Conservation (phyloP, 257 asterid species). For the Solanum bulbocastanum region DNA sequence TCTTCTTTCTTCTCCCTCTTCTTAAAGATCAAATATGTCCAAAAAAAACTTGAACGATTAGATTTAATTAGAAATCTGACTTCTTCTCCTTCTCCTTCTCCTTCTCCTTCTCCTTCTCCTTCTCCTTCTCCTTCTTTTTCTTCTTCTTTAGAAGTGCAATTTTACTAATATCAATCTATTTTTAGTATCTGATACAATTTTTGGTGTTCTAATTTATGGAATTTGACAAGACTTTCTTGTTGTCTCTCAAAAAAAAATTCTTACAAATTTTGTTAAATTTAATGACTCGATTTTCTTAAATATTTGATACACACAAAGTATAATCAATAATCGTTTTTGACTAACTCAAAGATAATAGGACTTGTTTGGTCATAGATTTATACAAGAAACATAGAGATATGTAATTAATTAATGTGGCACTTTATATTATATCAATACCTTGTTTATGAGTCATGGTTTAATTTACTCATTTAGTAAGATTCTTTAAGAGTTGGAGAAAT, state of each 20-base stretch:
- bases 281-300: not conserved
- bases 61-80: too few species aligned
- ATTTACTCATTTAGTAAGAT: not conserved
- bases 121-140: too few species aligned
- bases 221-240: not conserved
- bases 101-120: too few species aligned
- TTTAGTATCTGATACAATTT: not conserved
- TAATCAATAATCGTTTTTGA: not conserved
- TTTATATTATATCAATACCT: not conserved
- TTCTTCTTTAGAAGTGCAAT: not conserved
- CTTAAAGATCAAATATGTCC: too few species aligned
- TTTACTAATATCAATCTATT: not conserved
- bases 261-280: not conserved
- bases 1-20: too few species aligned
- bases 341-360: not conserved
- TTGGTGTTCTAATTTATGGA: not conserved
- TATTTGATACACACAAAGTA: too few species aligned
- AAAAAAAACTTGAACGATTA: too few species aligned
- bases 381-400: not conserved
- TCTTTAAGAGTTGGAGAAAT: not conserved
- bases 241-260: not conserved
- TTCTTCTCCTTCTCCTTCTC: too few species aligned
- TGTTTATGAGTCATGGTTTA: not conserved
- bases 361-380: not conserved
- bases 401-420: not conserved